Evolutionary conservation across 768 basidiomycete species (phyloP).

Genomic region (Suillus subaureus): DNA sequence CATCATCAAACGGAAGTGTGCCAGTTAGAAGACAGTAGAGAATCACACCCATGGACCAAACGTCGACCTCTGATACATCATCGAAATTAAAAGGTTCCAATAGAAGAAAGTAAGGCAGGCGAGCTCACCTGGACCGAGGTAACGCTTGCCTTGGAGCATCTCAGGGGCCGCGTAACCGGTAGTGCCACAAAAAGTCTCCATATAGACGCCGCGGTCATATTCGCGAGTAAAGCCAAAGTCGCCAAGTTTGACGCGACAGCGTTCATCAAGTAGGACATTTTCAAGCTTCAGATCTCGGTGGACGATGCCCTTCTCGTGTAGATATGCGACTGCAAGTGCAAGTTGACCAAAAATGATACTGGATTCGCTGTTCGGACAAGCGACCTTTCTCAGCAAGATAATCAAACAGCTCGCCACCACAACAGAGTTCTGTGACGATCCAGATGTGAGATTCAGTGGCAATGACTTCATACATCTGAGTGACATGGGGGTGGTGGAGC

Average conservation of each 20-base stretch:
- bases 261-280: constrained; percentile 90
- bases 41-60: constrained; percentile 95
- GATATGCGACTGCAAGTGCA: constrained; percentile 89
- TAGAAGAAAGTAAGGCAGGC: background rate
- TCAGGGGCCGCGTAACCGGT: constrained; percentile 94
- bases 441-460: constrained; percentile 95
- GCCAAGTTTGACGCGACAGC: constrained; percentile 88
- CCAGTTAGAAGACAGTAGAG: constrained; percentile 89
- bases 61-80: constrained; percentile 73
- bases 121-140: constrained; percentile 81
- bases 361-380: constrained; percentile 80
- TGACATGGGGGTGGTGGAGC: constrained; percentile 93
- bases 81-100: constrained; percentile 15
- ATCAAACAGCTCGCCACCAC: constrained; percentile 97
- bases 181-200: constrained; percentile 96
- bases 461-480: constrained; percentile 96
- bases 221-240: constrained; percentile 96
- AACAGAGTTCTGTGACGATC: constrained; percentile 97
- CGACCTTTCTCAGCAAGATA: constrained; percentile 96
- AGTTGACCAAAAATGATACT: constrained; percentile 93
- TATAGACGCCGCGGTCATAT: constrained; percentile 72
- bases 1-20: constrained; percentile 88
- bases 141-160: constrained; percentile 86
- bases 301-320: constrained; percentile 91
- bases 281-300: constrained; percentile 97